phyloP scores from a whole-genome alignment of 2,329 filamentous ascomycete genomes.

The Aspergillus alliaceus region DNA sequence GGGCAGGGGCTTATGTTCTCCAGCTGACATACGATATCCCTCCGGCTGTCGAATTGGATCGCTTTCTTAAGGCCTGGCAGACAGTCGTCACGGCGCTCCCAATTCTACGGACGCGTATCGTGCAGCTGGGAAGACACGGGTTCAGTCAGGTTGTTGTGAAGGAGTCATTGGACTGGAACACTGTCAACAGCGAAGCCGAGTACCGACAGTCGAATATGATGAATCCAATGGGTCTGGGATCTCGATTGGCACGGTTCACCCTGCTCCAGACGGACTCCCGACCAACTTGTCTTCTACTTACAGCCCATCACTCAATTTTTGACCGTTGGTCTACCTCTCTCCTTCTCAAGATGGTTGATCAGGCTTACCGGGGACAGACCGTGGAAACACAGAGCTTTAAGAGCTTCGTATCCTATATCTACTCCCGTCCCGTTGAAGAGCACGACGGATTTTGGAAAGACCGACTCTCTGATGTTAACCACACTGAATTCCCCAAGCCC shows the following conservation, averaged over 20 bases:
- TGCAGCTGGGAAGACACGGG: slow-evolving; percentile 12
- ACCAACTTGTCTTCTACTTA: too few species aligned
- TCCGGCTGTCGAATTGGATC: slow-evolving; percentile 24
- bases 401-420: slow-evolving; percentile 22
- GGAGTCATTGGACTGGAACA: background rate
- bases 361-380: slow-evolving; percentile 1
- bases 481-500: background rate
- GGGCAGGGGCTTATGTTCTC: slow-evolving; percentile 37
- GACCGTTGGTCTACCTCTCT: slow-evolving; percentile 33
- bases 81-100: slow-evolving; percentile 29
- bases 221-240: background rate
- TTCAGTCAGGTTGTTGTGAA: slow-evolving; percentile 26
- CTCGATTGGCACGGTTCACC: slow-evolving; percentile 19
- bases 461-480: background rate
- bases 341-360: slow-evolving; percentile 11
- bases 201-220: too few species aligned
- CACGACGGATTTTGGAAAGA: background rate
- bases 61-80: slow-evolving; percentile 39
- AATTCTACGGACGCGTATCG: slow-evolving; percentile 43
- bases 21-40: slow-evolving; percentile 30
- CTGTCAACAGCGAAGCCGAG: too few species aligned
- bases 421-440: background rate
- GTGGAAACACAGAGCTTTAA: background rate
- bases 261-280: slow-evolving; percentile 29
- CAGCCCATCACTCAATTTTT: slow-evolving; percentile 47